phyloP scores from a whole-genome alignment of 805 yeast genomes.

The Spathaspora arborariae region DNA sequence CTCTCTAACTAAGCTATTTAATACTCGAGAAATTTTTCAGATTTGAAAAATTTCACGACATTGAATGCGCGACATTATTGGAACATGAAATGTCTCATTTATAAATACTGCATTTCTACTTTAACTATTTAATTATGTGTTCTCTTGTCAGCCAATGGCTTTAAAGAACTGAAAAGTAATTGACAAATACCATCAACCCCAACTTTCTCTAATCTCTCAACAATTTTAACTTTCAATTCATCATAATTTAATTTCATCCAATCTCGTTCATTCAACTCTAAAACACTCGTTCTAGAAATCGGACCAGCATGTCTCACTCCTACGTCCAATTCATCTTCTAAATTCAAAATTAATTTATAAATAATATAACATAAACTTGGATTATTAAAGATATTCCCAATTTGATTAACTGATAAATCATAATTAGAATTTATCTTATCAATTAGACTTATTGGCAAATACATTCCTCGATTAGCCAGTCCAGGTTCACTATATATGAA shows the following conservation, averaged over 20 bases:
- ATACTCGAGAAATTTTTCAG: not conserved
- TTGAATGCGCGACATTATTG: not conserved
- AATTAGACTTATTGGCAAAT: conserved; percentile 29
- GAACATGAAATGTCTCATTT: too few species aligned
- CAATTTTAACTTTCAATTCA: conserved; percentile 42
- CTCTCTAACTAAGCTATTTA: not conserved
- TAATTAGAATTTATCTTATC: conserved; percentile 25
- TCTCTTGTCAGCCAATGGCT: conserved; percentile 32
- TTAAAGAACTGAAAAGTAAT: conserved; percentile 51
- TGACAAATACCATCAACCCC: conserved; percentile 50
- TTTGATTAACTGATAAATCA: conserved; percentile 14
- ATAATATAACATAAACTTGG: conserved; percentile 48
- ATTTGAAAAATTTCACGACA: not conserved
- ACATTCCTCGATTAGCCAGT: conserved; percentile 36
- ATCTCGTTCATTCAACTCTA: conserved; percentile 21
- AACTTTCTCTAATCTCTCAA: conserved; percentile 36
- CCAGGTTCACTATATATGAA: conserved; percentile 35
- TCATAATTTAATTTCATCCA: conserved; percentile 43
- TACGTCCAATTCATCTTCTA: conserved; percentile 41
- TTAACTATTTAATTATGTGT: too few species aligned
- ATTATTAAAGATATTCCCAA: conserved; percentile 46
- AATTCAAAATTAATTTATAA: conserved; percentile 39
- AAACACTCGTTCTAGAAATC: conserved; percentile 41
- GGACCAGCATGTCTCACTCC: conserved; percentile 50
- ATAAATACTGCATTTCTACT: too few species aligned